These are phyloP conservation scores for Holtermannia corniformis DNA, from an alignment of 768 basidiomycete genomes.

Conservation along the genomic window DNA sequence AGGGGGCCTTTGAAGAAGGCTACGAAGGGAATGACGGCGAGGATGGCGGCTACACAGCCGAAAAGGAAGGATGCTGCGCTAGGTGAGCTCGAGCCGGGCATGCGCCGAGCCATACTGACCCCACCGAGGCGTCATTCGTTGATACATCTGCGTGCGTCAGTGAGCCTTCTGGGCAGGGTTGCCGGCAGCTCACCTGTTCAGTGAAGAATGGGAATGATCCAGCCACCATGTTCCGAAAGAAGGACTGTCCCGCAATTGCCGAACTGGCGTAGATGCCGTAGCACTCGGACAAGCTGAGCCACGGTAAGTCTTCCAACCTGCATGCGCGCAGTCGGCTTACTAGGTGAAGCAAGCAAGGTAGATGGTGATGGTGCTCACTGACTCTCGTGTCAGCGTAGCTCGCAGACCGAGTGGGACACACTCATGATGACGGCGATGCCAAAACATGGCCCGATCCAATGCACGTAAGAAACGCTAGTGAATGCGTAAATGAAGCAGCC, in stretches of 20 bases:
- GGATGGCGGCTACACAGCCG: slow-evolving; percentile 46
- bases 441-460: slow-evolving; percentile 56
- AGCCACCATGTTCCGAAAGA: slow-evolving; percentile 47
- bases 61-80: slow-evolving; percentile 21
- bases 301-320: background rate
- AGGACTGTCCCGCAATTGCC: slow-evolving; percentile 58
- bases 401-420: slow-evolving; percentile 1
- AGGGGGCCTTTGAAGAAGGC: slow-evolving; percentile 37
- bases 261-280: slow-evolving; percentile 55
- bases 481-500: slow-evolving; percentile 59
- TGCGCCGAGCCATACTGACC: slow-evolving; percentile 17
- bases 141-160: slow-evolving; percentile 46
- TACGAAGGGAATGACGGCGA: slow-evolving; percentile 50
- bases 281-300: slow-evolving; percentile 51
- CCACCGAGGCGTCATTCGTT: slow-evolving; percentile 52
- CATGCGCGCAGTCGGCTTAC: slow-evolving; percentile 11
- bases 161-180: no score
- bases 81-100: background rate
- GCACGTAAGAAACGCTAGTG: slow-evolving; percentile 50
- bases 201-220: slow-evolving; percentile 57
- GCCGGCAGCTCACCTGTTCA: slow-evolving; percentile 37
- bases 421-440: slow-evolving; percentile 50
- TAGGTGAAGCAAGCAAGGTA: slow-evolving; percentile 46
- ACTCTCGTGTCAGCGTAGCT: no score
- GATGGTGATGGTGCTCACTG: slow-evolving; percentile 9